phyloP scores from a whole-genome alignment of 192 early-diverging fungal species.

The Cetraspora pellucida region DNA sequence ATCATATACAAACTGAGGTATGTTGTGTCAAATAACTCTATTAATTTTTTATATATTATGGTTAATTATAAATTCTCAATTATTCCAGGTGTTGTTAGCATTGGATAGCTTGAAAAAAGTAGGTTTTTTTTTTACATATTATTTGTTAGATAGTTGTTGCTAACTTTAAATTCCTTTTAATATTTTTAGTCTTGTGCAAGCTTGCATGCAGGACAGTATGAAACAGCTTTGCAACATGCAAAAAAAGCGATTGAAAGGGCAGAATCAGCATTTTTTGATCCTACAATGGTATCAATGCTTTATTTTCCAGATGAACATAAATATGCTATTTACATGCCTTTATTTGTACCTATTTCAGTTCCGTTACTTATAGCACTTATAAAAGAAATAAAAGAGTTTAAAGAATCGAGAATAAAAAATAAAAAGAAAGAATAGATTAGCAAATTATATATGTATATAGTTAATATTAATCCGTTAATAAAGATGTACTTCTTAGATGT shows the following conservation, averaged over 20 bases:
- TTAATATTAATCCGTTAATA: no score
- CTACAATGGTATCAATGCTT: slow-evolving; percentile 95
- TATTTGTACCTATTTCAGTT: slow-evolving; percentile 87
- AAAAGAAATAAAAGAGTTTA: slow-evolving; percentile 48
- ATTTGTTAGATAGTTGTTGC: not conserved
- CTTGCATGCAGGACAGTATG: slow-evolving; percentile 44
- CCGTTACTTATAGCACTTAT: slow-evolving; percentile 64
- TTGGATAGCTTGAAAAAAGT: slow-evolving; percentile 29
- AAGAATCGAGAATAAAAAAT: slow-evolving; percentile 37
- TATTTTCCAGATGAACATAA: slow-evolving; percentile 99
- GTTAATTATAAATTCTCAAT: not conserved
- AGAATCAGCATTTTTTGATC: slow-evolving; percentile 95
- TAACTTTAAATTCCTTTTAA: slow-evolving; percentile 1
- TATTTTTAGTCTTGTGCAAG: slow-evolving; percentile 37
- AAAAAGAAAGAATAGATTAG: not conserved
- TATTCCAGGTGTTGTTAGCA: slow-evolving; percentile 22
- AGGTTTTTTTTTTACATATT: not conserved
- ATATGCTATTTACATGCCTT: slow-evolving; percentile 94
- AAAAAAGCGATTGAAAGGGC: slow-evolving; percentile 66
- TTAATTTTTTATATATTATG: not conserved
- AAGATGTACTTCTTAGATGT: no score
- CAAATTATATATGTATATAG: no score
- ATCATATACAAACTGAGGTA: slow-evolving; percentile 79
- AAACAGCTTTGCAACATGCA: slow-evolving; percentile 59
- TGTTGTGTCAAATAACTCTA: slow-evolving; percentile 15